These are phyloP conservation scores for Macadamia tetraphylla DNA, from an alignment of 164 flowering plant species.

Conservation along the genomic window DNA sequence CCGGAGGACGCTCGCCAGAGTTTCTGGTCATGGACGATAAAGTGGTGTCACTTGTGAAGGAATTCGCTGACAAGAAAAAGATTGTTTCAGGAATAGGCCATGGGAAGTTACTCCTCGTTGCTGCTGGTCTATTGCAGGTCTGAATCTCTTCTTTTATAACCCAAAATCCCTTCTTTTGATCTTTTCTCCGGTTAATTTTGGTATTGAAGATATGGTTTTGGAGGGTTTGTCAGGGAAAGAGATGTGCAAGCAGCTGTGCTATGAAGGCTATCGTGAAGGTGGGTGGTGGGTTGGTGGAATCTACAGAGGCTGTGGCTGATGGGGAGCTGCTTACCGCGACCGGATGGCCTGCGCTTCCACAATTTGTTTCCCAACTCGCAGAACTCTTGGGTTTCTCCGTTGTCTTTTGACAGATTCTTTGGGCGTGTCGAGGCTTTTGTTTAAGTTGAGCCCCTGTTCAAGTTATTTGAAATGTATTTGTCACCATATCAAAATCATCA, in stretches of 20 bases:
- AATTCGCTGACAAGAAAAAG: constrained; percentile 23
- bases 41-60: constrained; percentile 25
- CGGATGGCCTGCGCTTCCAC: constrained; percentile 28
- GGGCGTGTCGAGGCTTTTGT: too few relatives aligned
- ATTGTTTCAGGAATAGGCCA: constrained; percentile 23
- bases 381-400: constrained; percentile 19
- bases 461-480: too few relatives aligned
- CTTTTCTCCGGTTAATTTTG: too few relatives aligned
- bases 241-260: constrained; percentile 20
- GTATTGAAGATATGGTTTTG: too few relatives aligned
- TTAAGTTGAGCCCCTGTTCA: too few relatives aligned
- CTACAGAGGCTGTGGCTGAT: constrained; percentile 17
- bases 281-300: constrained; percentile 24
- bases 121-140: constrained; percentile 29
- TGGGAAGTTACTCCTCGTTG: constrained; percentile 27
- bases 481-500: too few relatives aligned
- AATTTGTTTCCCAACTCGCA: constrained; percentile 20
- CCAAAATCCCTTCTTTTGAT: too few relatives aligned
- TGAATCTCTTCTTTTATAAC: background rate
- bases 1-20: constrained; percentile 34
- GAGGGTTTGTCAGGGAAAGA: constrained; percentile 20
- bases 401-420: constrained; percentile 1
- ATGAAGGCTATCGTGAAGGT: constrained; percentile 28
- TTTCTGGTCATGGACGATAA: constrained; percentile 28
- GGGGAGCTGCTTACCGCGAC: constrained; percentile 26